phyloP scores from a whole-genome alignment of 2,329 filamentous ascomycete genomes.

The Triangularia setosa region DNA sequence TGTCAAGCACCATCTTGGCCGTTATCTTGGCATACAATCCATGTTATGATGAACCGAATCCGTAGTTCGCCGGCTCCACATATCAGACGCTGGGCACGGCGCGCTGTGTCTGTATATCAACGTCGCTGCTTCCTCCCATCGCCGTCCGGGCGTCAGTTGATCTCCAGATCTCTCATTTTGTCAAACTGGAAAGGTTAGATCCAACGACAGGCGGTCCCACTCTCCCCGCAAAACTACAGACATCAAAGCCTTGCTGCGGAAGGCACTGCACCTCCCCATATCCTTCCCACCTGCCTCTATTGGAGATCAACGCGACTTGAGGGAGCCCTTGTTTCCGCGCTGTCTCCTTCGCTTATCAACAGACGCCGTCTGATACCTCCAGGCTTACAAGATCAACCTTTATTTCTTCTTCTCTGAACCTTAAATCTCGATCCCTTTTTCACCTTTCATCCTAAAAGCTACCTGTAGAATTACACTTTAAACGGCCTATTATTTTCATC shows the following conservation, averaged over 20 bases:
- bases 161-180: neutral
- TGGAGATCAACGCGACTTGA: neutral
- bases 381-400: neutral
- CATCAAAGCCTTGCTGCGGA: neutral
- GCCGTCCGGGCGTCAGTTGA: neutral
- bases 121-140: neutral
- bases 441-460: neutral
- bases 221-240: neutral
- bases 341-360: slow-evolving; percentile 1
- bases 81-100: neutral
- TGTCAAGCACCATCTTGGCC: neutral
- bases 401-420: neutral
- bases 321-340: neutral
- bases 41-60: neutral
- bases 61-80: neutral
- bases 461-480: neutral
- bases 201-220: neutral
- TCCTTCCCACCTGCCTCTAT: neutral
- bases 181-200: neutral
- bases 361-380: neutral
- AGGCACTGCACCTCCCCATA: neutral
- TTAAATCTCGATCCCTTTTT: neutral
- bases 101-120: neutral
- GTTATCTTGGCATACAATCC: neutral
- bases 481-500: neutral